Evolutionary conservation across 176 grass and related monocot genomes (phyloP), one percentile per base, ranked within the genome.

Genomic region (Puya raimondii): DNA sequence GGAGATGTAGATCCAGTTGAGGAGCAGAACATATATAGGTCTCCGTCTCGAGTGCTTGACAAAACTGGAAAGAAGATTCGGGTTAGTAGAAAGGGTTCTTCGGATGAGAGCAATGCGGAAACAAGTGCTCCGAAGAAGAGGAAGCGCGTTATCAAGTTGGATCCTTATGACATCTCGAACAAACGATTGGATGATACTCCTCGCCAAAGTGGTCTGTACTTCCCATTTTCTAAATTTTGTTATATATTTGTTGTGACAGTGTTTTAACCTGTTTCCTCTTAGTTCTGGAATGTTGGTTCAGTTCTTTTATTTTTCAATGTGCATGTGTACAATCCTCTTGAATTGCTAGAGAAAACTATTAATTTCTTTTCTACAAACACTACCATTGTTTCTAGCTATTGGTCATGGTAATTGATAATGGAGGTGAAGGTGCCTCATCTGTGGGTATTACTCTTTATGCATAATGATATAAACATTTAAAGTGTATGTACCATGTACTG

Each of bases 111-210:
- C 33, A 42, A 58, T 74, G 83, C 74, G 48, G 86, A 85, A 81
- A 58, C 72, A 69, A 11, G 57, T 64, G 78, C 72, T 58, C 84
- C 79, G 13, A 86, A 87, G 64, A 90, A 85, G 81, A 92, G 77
- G 79, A 92, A 92, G 59, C 73, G 88, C 11, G 72, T 71, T 10
- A 96, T 96, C 69, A 96, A 87, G 61, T 78, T 96, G 33, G 86
- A 92, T 83, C 89, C 70, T 21, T 85, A 87, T 66, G 93, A 96
- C 59, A 80, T 64, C 66, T 96, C 93, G 7, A 96, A 92, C 81
- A 96, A 96, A 82, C 29, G 93, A 58, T 76, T 96, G 17, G 89
- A 96, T 73, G 86, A 92, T 8, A 79, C 72, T 83, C 72, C 79
- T 83, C 54, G 71, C 70, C 52, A 74, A 17, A 77, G 74, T 64